A percentile compares a stretch with the other conserved stretches of the same genome.
Conservation (phyloP, 208 protist genomes). For the Acanthamoeba royreba region DNA sequence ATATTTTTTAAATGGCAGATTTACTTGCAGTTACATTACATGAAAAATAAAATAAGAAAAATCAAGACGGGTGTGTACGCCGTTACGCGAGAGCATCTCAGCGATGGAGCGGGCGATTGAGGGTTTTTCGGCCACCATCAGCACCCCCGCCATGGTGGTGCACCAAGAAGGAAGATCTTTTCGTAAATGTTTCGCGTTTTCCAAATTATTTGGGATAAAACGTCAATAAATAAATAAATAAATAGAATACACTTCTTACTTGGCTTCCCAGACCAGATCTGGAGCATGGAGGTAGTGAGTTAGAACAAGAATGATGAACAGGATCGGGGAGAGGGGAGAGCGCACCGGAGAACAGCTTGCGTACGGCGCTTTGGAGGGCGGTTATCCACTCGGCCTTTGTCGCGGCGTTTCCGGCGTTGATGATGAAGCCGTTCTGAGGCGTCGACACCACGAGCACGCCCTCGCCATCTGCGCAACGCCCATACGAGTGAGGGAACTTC, state of each 20-base stretch:
- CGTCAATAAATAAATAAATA: too few relatives aligned
- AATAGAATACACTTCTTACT: too few relatives aligned
- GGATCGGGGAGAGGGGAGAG: not conserved
- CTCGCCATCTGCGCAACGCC: not conserved
- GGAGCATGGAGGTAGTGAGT: too few relatives aligned
- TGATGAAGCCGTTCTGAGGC: not conserved
- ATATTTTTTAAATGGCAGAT: too few relatives aligned
- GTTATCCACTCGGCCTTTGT: not conserved
- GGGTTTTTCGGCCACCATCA: constrained; percentile 94
- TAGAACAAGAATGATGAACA: not conserved
- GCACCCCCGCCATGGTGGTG: constrained; percentile 49
- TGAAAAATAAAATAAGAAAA: too few relatives aligned
- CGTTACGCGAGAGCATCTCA: constrained; percentile 83
- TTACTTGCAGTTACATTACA: too few relatives aligned
- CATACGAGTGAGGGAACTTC: not conserved
- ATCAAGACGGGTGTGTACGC: constrained; percentile 52
- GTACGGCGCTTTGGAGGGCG: not conserved
- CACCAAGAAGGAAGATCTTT: not conserved
- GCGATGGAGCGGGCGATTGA: constrained; percentile 89
- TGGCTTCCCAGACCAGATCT: too few relatives aligned
- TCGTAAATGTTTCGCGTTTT: too few relatives aligned
- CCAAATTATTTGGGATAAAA: too few relatives aligned
- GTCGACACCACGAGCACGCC: not conserved
- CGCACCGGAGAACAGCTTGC: not conserved
- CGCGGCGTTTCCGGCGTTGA: not conserved